Percentiles rank a stretch among this genome's conserved stretches.
phyloP scores from a whole-genome alignment of 1,284 basidiomycete species.

The Trametes versicolor region DNA sequence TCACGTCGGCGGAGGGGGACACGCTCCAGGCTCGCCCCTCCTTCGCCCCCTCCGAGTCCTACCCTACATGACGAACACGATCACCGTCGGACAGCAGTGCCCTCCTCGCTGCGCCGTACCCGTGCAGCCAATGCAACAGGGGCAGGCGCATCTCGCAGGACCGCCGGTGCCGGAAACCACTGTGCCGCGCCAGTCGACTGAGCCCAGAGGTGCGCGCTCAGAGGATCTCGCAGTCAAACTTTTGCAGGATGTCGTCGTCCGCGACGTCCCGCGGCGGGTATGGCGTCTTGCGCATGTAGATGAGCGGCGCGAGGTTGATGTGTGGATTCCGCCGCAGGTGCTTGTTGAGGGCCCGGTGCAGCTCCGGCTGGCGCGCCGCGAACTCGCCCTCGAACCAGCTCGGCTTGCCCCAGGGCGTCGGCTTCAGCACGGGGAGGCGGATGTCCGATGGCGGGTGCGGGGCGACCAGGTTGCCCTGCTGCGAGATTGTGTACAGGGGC shows the following conservation, averaged over 20 bases:
- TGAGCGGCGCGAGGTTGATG: slow-evolving; percentile 34
- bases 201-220: slow-evolving; percentile 1
- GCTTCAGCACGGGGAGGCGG: slow-evolving; percentile 29
- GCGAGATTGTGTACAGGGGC: slow-evolving; percentile 26
- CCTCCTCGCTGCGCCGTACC: not conserved
- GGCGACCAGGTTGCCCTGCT: slow-evolving; percentile 11
- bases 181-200: not conserved
- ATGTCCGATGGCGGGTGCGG: slow-evolving; percentile 22
- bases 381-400: slow-evolving; percentile 32
- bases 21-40: slow-evolving; percentile 1
- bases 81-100: not conserved
- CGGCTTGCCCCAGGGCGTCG: slow-evolving; percentile 31
- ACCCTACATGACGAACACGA: not conserved
- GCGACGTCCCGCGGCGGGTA: slow-evolving; percentile 33
- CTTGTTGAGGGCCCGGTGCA: slow-evolving; percentile 22
- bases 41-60: not conserved
- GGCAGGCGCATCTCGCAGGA: not conserved
- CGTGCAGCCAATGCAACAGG: not conserved
- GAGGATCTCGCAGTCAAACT: slow-evolving; percentile 30
- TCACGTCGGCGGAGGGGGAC: not conserved
- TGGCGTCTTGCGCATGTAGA: slow-evolving; percentile 34
- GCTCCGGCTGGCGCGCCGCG: slow-evolving; percentile 27
- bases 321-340: slow-evolving; percentile 13
- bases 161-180: not conserved
- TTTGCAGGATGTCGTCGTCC: slow-evolving; percentile 34